Conservation (phyloP, 2,329 filamentous ascomycete genomes). For the Claviceps arundinis region DNA sequence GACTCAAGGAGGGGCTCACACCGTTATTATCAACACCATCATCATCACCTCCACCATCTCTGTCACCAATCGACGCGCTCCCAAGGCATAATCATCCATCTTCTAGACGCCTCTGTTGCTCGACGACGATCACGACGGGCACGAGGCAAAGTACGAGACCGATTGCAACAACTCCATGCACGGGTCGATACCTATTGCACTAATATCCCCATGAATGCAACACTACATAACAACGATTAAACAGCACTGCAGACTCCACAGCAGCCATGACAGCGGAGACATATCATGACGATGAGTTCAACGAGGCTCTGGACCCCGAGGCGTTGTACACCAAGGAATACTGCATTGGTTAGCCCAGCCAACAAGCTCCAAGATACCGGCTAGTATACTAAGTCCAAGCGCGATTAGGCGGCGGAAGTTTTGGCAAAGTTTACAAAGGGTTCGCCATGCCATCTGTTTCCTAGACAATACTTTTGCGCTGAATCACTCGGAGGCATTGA, state of each 20-base stretch:
- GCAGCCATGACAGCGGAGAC: conserved; percentile 34
- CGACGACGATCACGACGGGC: not conserved
- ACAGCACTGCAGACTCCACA: not conserved
- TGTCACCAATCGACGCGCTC: not conserved
- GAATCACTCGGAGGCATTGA: not conserved
- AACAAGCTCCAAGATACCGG: conserved; percentile 1
- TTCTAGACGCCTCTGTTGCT: not conserved
- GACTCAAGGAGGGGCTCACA: not conserved
- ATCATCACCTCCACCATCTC: not conserved
- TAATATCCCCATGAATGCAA: not conserved
- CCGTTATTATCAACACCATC: not conserved
- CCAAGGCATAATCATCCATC: not conserved
- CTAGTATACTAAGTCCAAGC: conserved; percentile 13
- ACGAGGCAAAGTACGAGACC: not conserved
- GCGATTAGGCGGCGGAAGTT: conserved; percentile 73
- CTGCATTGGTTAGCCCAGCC: conserved; percentile 54
- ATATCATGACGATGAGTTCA: conserved; percentile 31
- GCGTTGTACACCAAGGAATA: conserved; percentile 86
- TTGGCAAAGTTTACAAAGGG: conserved; percentile 98
- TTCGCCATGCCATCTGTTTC: conserved; percentile 22
- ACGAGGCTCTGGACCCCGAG: conserved; percentile 63
- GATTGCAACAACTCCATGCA: not conserved
- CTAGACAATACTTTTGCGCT: not conserved
- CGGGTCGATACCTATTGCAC: not conserved
- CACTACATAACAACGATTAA: not conserved